Conservation (phyloP, 2,329 filamentous ascomycete genomes). For the Verticillium tricorpus region DNA sequence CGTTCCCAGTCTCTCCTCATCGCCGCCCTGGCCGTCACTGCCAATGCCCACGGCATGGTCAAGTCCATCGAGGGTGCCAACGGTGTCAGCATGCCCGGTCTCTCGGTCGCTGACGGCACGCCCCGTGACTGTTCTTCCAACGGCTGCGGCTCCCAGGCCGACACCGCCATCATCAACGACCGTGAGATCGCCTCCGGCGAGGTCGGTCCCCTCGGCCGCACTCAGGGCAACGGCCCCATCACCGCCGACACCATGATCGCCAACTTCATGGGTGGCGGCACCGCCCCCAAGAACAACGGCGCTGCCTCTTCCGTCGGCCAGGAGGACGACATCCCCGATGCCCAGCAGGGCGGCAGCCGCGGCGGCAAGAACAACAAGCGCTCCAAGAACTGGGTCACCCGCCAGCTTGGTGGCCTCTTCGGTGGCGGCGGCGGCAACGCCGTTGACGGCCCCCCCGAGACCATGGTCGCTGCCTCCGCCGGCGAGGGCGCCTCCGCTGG, state of each 20-base stretch:
- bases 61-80: slow-evolving; percentile 54
- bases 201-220: slow-evolving; percentile 58
- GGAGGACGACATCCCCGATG: slow-evolving; percentile 35
- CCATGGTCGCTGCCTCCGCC: slow-evolving; percentile 46
- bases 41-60: slow-evolving; percentile 55
- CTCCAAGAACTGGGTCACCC: slow-evolving; percentile 16
- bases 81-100: slow-evolving; percentile 57
- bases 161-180: slow-evolving; percentile 65
- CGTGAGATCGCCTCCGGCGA: slow-evolving; percentile 50
- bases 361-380: slow-evolving; percentile 13
- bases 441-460: slow-evolving; percentile 38
- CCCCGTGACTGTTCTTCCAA: slow-evolving; percentile 62
- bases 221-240: slow-evolving; percentile 54
- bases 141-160: slow-evolving; percentile 59
- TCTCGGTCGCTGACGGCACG: slow-evolving; percentile 57
- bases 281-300: slow-evolving; percentile 32
- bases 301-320: slow-evolving; percentile 33
- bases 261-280: slow-evolving; percentile 52
- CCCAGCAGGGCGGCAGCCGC: slow-evolving; percentile 8
- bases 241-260: slow-evolving; percentile 52
- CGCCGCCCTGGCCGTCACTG: slow-evolving; percentile 29
- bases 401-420: slow-evolving; percentile 22
- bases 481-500: slow-evolving; percentile 50
- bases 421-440: slow-evolving; percentile 36
- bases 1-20: slow-evolving; percentile 28